Conservation (phyloP, 306 rosid genomes). For the Myrica gale region DNA sequence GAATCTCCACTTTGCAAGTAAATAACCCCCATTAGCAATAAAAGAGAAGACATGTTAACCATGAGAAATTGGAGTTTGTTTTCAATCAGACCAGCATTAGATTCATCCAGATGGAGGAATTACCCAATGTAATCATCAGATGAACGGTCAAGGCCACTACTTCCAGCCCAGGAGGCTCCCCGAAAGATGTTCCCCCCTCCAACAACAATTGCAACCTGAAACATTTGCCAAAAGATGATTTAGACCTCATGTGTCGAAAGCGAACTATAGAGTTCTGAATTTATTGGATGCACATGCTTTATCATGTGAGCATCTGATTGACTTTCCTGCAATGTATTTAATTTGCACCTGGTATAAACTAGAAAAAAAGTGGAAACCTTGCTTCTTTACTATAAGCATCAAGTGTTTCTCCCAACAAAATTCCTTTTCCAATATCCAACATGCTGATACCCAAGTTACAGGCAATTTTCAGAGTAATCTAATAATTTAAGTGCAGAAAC, state of each 20-base stretch:
- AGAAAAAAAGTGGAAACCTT: background rate
- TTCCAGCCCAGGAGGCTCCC: constrained; percentile 88
- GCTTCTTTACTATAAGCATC: too few species aligned
- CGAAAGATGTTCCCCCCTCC: constrained; percentile 98
- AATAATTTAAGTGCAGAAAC: background rate
- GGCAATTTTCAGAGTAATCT: background rate
- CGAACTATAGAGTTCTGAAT: background rate
- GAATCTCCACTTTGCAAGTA: background rate
- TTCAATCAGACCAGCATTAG: background rate
- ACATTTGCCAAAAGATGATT: constrained; percentile 28
- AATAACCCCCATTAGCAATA: background rate
- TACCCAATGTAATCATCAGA: constrained; percentile 98
- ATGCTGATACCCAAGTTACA: background rate
- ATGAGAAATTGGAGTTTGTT: background rate
- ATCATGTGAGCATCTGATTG: constrained; percentile 19
- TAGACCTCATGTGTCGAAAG: background rate
- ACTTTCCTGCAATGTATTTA: background rate
- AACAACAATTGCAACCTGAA: constrained; percentile 94
- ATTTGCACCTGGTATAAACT: background rate
- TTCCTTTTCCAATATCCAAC: too few species aligned
- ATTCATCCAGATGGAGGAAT: constrained; percentile 21
- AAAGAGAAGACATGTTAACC: background rate
- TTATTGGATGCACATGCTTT: constrained; percentile 21
- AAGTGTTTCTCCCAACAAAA: too few species aligned
- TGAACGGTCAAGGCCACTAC: constrained; percentile 90